Evolutionary conservation across 2,329 filamentous ascomycete species (phyloP).

Genomic region (Xylaria sp.): DNA sequence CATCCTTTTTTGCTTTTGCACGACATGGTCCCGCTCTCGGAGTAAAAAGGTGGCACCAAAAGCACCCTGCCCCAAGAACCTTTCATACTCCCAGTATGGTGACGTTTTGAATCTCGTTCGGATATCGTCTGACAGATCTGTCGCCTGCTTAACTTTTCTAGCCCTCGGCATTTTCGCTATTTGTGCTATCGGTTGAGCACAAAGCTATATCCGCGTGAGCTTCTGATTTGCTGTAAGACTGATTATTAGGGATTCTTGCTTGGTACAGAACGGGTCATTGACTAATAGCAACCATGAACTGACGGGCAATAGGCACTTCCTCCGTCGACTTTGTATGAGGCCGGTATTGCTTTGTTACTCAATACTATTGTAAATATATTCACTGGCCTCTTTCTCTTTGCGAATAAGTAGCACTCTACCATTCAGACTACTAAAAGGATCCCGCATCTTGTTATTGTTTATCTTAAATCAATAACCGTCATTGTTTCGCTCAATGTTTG

Average conservation of each 20-base stretch:
- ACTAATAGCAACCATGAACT: neutral
- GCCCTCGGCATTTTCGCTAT: neutral
- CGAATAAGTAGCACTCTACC: neutral
- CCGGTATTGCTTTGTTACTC: conserved; percentile 6
- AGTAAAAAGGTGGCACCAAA: conserved; percentile 4
- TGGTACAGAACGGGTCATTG: neutral
- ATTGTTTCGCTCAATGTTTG: too few species aligned
- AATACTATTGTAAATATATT: neutral
- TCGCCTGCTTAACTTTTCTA: neutral
- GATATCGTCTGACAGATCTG: neutral
- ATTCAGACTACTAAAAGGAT: neutral
- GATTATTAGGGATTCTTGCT: too few species aligned
- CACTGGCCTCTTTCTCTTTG: neutral
- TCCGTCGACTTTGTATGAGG: neutral
- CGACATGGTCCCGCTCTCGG: neutral
- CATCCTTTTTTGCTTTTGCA: neutral
- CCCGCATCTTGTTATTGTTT: neutral
- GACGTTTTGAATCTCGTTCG: neutral
- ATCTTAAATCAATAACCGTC: too few species aligned
- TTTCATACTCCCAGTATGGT: conserved; percentile 15
- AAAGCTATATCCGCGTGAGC: too few species aligned
- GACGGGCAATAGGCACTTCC: neutral
- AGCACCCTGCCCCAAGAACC: neutral
- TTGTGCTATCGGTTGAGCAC: too few species aligned
- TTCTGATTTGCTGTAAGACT: too few species aligned